Evolutionary conservation across 78 protist genomes (phyloP).

Genomic region (Dictyostelium citrinum): DNA sequence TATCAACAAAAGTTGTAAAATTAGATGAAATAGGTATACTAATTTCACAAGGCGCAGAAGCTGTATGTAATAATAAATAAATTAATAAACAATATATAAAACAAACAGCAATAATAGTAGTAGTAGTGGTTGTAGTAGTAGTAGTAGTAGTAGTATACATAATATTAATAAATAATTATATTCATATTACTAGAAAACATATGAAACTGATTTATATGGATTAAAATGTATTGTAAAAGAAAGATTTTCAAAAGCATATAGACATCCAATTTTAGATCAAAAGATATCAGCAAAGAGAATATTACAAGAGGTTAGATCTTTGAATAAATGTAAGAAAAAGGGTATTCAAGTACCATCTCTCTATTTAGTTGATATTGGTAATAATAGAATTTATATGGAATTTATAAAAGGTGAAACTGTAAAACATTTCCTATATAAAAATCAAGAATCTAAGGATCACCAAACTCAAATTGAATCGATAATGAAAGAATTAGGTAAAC

Average conservation of each 20-base stretch:
- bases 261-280: constrained; percentile 84
- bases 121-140: not conserved
- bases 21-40: constrained; percentile 14
- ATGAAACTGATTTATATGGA: constrained; percentile 40
- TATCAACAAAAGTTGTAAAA: constrained; percentile 1
- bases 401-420: constrained; percentile 61
- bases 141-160: no score
- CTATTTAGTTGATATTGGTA: constrained; percentile 13
- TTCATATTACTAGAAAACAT: no score
- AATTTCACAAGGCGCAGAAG: constrained; percentile 83
- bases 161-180: no score
- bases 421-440: constrained; percentile 14
- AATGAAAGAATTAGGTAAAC: constrained; percentile 73
- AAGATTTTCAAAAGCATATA: constrained; percentile 84
- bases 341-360: constrained; percentile 62
- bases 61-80: constrained; percentile 17
- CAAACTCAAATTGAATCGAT: not conserved
- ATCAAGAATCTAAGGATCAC: not conserved
- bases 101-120: no score
- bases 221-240: constrained; percentile 83
- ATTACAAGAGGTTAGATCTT: constrained; percentile 59
- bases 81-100: no score
- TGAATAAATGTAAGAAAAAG: constrained; percentile 57
- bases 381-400: constrained; percentile 68
- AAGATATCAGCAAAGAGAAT: constrained; percentile 56